These are phyloP conservation scores for Mycena maculata DNA, from an alignment of 768 basidiomycete genomes.

Conservation along the genomic window DNA sequence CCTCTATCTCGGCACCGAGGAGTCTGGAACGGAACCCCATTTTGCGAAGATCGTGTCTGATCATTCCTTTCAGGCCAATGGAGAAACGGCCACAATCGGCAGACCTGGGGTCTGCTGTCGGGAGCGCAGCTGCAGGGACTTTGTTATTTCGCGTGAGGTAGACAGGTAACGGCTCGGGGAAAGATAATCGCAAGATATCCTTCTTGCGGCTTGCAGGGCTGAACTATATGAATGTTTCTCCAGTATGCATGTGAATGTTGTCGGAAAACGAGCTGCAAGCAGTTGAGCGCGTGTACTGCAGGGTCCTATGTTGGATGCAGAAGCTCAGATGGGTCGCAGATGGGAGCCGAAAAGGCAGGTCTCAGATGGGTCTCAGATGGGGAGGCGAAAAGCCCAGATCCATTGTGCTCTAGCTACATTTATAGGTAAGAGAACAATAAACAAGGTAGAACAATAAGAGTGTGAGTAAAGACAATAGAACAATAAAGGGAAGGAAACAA, in stretches of 20 bases:
- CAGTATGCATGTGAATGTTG: too few species aligned
- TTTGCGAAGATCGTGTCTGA: slow-evolving; percentile 72
- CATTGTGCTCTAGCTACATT: too few species aligned
- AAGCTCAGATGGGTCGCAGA: too few species aligned
- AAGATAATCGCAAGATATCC: slow-evolving; percentile 71
- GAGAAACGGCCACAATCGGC: slow-evolving; percentile 83
- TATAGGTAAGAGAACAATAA: too few species aligned
- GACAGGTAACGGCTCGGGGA: slow-evolving; percentile 79
- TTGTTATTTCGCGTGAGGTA: slow-evolving; percentile 73
- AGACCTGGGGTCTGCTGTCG: slow-evolving; percentile 59
- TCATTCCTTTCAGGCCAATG: slow-evolving; percentile 79
- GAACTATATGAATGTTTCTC: slow-evolving; percentile 77
- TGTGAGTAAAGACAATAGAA: too few species aligned
- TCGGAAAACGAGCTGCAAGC: slow-evolving; percentile 75
- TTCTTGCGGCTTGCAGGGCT: slow-evolving; percentile 67
- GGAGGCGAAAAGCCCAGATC: too few species aligned
- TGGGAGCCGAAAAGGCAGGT: too few species aligned
- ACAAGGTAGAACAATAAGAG: too few species aligned
- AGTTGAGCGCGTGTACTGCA: too few species aligned
- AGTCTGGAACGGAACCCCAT: slow-evolving; percentile 68
- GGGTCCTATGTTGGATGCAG: too few species aligned
- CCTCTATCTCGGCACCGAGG: slow-evolving; percentile 77
- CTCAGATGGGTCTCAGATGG: too few species aligned
- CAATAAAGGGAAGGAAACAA: too few species aligned
- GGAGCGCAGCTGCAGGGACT: slow-evolving; percentile 58